These are phyloP conservation scores for Cercophora samala DNA, from an alignment of 495 filamentous ascomycete genomes.

Conservation along the genomic window DNA sequence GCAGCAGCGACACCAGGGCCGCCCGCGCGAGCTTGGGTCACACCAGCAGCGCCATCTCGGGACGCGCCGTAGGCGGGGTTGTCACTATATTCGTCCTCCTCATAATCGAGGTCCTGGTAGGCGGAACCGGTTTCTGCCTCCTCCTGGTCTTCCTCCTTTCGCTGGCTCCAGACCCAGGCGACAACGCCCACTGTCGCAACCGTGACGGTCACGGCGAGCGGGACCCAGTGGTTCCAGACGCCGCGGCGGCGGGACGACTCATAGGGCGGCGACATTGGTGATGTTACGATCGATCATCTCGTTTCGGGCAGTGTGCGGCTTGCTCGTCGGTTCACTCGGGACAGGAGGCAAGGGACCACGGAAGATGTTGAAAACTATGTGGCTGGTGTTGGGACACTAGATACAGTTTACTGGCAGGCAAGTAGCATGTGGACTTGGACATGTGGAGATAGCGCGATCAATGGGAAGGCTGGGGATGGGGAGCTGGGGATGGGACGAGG, in stretches of 20 bases:
- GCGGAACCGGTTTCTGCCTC: conserved; percentile 55
- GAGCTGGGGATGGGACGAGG: background rate
- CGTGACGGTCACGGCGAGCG: conserved; percentile 76
- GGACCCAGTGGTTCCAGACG: conserved; percentile 78
- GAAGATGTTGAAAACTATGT: conserved; percentile 20
- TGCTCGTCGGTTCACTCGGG: background rate
- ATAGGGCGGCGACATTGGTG: conserved; percentile 73
- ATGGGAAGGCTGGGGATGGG: conserved; percentile 28
- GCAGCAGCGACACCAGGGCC: conserved; percentile 37
- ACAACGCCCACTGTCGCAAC: conserved; percentile 78
- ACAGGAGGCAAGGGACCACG: background rate
- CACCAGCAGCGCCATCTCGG: conserved; percentile 38
- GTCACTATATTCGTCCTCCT: conserved; percentile 49
- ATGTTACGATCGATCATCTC: conserved; percentile 28
- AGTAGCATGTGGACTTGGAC: background rate
- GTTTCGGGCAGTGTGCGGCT: background rate
- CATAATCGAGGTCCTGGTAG: conserved; percentile 47
- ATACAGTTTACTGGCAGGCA: background rate
- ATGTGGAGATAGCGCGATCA: conserved; percentile 3
- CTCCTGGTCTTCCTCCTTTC: conserved; percentile 53
- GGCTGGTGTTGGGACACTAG: conserved; percentile 21
- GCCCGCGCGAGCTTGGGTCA: conserved; percentile 33
- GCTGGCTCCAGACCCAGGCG: conserved; percentile 91
- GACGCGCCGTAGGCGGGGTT: conserved; percentile 52
- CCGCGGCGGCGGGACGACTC: conserved; percentile 65